Percentiles rank a stretch among this genome's conserved stretches.
These are phyloP conservation scores for Pterocarpus macrocarpus DNA, from an alignment of 306 rosid species.

Conservation along the genomic window DNA sequence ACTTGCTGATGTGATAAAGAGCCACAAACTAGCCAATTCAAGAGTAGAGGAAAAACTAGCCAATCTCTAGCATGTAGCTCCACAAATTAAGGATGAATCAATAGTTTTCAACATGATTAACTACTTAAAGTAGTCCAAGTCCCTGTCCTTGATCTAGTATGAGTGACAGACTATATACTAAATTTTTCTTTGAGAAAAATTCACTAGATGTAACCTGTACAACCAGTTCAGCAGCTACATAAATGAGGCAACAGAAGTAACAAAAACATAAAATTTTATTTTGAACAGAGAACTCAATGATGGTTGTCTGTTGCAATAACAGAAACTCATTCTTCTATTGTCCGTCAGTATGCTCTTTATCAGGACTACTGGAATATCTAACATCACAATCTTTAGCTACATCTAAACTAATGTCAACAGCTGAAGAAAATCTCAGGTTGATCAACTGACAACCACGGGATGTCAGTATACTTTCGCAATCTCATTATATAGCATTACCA, in stretches of 20 bases:
- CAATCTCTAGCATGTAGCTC: background rate
- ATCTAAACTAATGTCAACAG: slow-evolving; percentile 22
- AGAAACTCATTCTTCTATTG: background rate
- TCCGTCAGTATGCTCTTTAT: background rate
- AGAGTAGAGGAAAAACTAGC: background rate
- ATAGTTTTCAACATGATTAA: background rate
- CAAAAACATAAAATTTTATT: slow-evolving; percentile 2
- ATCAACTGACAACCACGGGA: background rate
- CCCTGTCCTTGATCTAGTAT: background rate
- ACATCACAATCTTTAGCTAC: background rate
- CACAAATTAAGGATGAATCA: background rate
- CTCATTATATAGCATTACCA: slow-evolving; percentile 55
- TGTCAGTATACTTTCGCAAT: slow-evolving; percentile 13
- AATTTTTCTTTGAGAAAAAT: too few species aligned
- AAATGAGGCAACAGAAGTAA: background rate
- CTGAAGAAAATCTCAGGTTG: slow-evolving; percentile 23
- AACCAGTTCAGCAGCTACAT: background rate
- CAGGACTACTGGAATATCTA: background rate
- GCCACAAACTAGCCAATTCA: background rate
- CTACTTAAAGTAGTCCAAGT: background rate
- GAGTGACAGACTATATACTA: background rate
- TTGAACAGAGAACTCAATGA: background rate
- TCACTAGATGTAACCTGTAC: background rate
- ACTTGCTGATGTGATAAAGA: background rate
- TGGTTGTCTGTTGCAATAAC: background rate